Conservation (phyloP, 495 filamentous ascomycete species). For the Cenococcum geophilum region DNA sequence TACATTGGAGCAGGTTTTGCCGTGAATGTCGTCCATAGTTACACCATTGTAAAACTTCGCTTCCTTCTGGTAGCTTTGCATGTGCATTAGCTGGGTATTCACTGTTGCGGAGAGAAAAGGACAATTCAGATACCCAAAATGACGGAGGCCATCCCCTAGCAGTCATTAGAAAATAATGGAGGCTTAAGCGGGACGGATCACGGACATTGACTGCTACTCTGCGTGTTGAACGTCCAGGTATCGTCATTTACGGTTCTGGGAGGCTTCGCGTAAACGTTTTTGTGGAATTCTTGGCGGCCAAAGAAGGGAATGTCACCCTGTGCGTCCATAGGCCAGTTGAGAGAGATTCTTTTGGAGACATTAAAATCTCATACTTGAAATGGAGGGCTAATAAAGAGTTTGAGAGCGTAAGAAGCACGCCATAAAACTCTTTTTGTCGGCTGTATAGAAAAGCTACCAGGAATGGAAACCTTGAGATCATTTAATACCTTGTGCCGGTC, state of each 20-base stretch:
- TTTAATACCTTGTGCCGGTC: slow-evolving; percentile 28
- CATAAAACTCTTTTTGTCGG: too few relatives aligned
- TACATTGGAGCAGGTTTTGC: slow-evolving; percentile 33
- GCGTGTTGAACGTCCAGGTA: slow-evolving; percentile 39
- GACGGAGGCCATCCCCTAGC: slow-evolving; percentile 30
- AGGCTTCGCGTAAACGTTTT: slow-evolving; percentile 35
- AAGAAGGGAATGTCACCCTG: slow-evolving; percentile 37
- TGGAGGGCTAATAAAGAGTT: too few relatives aligned
- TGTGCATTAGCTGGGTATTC: too few relatives aligned
- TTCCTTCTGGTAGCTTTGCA: slow-evolving; percentile 42
- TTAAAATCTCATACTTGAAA: neutral
- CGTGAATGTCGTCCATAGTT: slow-evolving; percentile 51
- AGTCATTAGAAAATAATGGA: slow-evolving; percentile 17
- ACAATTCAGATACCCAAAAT: slow-evolving; percentile 15
- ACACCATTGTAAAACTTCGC: slow-evolving; percentile 57
- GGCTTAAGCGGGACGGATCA: neutral
- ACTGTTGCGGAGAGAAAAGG: too few relatives aligned
- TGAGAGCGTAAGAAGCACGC: too few relatives aligned
- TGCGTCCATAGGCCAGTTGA: slow-evolving; percentile 39
- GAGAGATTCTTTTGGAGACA: slow-evolving; percentile 28
- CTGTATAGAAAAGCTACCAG: neutral
- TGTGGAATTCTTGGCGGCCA: slow-evolving; percentile 37
- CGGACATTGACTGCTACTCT: slow-evolving; percentile 31
- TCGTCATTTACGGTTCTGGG: slow-evolving; percentile 39
- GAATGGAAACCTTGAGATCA: neutral